Evolutionary conservation across 129 eudicot species (phyloP), one percentile per base, ranked within the genome.

Genomic region (Artemisia argyi): DNA sequence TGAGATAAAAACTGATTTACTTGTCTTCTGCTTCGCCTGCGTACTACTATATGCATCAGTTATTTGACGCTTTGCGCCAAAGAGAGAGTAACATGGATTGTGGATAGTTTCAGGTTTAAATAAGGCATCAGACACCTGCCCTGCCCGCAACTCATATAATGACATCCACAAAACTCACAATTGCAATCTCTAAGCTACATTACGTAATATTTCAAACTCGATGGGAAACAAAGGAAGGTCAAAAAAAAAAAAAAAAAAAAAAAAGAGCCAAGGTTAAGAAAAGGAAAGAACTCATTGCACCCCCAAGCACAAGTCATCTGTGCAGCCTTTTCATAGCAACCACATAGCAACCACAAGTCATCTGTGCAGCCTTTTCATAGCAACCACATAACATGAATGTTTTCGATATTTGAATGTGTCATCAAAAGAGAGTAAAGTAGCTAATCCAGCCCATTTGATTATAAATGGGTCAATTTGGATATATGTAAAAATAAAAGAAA

Each of bases 271-370:
- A 61, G 10, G 39, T 62, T 22, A 58, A 19, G 10, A 42, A 7
- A 13, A 35, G 66, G 7, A 55, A 39, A 65, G 60, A 44, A 66
- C 65, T 39, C 11, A 39, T 39, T 39, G 46, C 44, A 39, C 46
- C 46, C 46, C 46, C 4, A 7, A 11, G 10, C 11, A 7, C 46
- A 30, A 4, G 1, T 30, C 30, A 28, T 28, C 30, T 30, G 35
- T 30, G 35, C 72, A 44, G 15, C 61, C 66, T 80, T 73, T 80
- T 52, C 79, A 73, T 69, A 22, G 66, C 70, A 52, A 54, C 61
- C 57, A 75, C 69, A 24, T 11, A 61, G 47, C 11, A 35, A 10
- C 1, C 11, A 7, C 46, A 30, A 4, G 1, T 30, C 30, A 28
- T 28, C 30, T 30, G 35, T 30, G 35, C 72, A 44, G 15, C 61